Base-by-base conservation (phyloP, 805 yeast genomes). In the Kuraishia cidri region DNA sequence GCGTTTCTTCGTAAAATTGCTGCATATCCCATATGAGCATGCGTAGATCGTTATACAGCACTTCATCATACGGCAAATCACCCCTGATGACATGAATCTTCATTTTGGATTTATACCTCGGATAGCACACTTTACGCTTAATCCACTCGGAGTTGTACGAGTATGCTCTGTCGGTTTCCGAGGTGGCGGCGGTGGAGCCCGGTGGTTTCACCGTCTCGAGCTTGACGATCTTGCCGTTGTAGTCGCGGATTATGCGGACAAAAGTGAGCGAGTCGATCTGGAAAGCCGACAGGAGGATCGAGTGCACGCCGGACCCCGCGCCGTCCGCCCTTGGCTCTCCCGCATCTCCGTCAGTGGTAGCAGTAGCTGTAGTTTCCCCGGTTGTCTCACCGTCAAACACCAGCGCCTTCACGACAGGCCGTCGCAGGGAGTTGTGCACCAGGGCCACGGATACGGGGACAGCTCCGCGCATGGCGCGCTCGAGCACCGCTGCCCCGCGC, bases 61-160 rank as follows among this genome's bases (percentile, higher is more conserved):
- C 15, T 9, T 24, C 24, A 10, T 18, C 26, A 16, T 12, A 30
- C 5, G 20, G 6, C 4, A 14, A 13, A 6, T 21, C 14, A 6
- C 28, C 28, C 11, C n/a, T 18, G 6, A 31, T 10, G 9, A 60
- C 28, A 35, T 59, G 66, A 5, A 64, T 44, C 39, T 62, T 62
- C 69, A 64, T 64, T 20, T 58, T 60, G 30, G 64, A 50, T 36
- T 64, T 64, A 38, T 64, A 64, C 18, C 70, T 46, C 29, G 70
- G 70, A 34, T 52, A 60, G 26, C 69, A 64, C 26, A 64, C 50
- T 29, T 52, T 45, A 26, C 49, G 47, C 37, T 64, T 64, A 12
- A 64, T 42, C 62, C 62, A 58, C 31, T 53, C 62, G 18, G 56
- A 38, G 20, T 43, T 40, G 27, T 47, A 40, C 8, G 31, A 32